Evolutionary conservation across 805 yeast species (phyloP).

Genomic region (Brettanomyces bruxellensis): DNA sequence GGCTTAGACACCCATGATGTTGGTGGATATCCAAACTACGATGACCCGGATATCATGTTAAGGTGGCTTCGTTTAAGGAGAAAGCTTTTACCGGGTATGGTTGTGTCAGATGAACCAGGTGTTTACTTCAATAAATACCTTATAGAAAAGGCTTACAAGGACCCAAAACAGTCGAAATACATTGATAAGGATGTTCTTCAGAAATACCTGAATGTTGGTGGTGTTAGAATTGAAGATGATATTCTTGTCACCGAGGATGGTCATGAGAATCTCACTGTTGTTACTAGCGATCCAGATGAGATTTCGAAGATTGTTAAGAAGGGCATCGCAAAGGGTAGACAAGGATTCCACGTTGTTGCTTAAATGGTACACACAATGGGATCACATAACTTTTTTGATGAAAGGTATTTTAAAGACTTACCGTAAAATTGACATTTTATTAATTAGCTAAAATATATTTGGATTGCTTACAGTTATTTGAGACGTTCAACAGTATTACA

Average conservation of each 20-base stretch:
- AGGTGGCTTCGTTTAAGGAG: constrained; percentile 77
- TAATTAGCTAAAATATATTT: no score
- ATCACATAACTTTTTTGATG: no score
- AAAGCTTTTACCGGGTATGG: constrained; percentile 64
- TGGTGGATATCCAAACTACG: constrained; percentile 80
- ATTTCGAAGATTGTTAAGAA: constrained; percentile 65
- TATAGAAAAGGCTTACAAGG: constrained; percentile 52
- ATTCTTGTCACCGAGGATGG: constrained; percentile 71
- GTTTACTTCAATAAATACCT: constrained; percentile 81
- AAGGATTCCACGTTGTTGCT: constrained; percentile 46
- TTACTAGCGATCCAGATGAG: constrained; percentile 82
- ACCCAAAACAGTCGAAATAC: constrained; percentile 41
- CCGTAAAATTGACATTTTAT: not conserved
- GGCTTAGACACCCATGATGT: constrained; percentile 98
- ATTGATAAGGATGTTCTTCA: constrained; percentile 60
- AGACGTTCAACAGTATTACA: constrained; percentile 16
- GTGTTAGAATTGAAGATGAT: constrained; percentile 95
- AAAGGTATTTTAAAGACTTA: not conserved
- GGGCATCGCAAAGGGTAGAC: constrained; percentile 55
- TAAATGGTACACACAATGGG: not conserved
- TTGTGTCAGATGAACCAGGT: constrained; percentile 93
- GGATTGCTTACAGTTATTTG: no score
- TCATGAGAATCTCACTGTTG: constrained; percentile 68
- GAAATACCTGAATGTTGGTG: constrained; percentile 85
- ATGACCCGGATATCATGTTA: constrained; percentile 72